These are phyloP conservation scores for Cenchrus purpureus DNA, from an alignment of 176 grass and related monocot species.

Conservation along the genomic window DNA sequence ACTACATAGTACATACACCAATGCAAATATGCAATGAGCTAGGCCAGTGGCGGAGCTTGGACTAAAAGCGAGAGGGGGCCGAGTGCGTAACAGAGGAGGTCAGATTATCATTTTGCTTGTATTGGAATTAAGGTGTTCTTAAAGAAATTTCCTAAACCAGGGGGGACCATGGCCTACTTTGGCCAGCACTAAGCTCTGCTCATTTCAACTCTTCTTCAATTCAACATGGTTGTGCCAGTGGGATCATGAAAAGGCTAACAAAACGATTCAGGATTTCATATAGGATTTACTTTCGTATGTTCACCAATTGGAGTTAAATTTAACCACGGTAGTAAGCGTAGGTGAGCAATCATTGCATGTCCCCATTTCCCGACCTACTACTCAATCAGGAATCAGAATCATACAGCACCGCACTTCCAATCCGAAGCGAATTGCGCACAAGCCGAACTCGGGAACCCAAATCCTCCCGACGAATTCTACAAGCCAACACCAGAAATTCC, in stretches of 20 bases:
- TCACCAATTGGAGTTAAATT: neutral
- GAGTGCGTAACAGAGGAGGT: too few species aligned
- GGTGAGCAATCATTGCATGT: neutral
- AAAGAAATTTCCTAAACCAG: too few species aligned
- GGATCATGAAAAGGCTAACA: neutral
- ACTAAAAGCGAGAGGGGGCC: too few species aligned
- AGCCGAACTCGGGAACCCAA: neutral
- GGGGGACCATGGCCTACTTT: too few species aligned
- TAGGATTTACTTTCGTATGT: neutral
- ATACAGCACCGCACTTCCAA: neutral
- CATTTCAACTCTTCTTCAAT: neutral
- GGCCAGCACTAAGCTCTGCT: too few species aligned
- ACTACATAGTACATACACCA: neutral
- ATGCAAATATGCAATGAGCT: neutral
- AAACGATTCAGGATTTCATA: conserved; percentile 3
- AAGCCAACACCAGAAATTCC: neutral
- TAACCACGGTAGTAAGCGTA: neutral
- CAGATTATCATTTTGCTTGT: too few species aligned
- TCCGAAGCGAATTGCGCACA: neutral
- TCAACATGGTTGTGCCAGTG: neutral
- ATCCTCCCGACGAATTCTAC: neutral
- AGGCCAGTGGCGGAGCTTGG: neutral
- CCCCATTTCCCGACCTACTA: neutral
- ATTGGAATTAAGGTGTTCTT: too few species aligned
- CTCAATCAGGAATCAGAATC: neutral